phyloP scores from a whole-genome alignment of 2,329 filamentous ascomycete species.

The Metarhizium robertsii region DNA sequence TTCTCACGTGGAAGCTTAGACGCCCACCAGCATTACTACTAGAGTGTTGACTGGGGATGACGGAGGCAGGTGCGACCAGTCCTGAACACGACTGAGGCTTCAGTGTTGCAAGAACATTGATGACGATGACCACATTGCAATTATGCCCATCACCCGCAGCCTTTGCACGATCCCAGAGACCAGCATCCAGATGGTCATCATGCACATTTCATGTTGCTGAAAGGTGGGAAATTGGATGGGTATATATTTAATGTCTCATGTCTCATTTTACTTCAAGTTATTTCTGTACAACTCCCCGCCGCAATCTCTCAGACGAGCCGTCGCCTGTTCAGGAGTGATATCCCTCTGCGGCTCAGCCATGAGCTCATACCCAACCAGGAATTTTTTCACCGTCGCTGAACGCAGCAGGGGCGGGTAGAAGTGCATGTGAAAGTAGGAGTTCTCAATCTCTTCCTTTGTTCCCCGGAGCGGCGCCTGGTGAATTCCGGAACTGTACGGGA shows the following conservation, averaged over 20 bases:
- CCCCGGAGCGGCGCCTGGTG: conserved; percentile 89
- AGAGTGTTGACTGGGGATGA: neutral
- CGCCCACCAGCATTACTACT: neutral
- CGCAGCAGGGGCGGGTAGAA: conserved; percentile 92
- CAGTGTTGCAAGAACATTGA: neutral
- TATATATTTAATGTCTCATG: neutral
- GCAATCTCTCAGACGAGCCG: conserved; percentile 64
- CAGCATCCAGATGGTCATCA: too few relatives aligned
- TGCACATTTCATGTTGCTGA: too few relatives aligned
- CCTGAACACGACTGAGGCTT: neutral
- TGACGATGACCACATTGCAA: neutral
- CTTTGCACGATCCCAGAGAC: neutral
- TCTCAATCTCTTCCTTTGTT: conserved; percentile 72
- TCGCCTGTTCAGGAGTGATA: conserved; percentile 94
- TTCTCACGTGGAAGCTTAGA: neutral
- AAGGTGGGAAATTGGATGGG: neutral
- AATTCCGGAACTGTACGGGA: conserved; percentile 93
- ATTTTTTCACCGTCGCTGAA: conserved; percentile 91
- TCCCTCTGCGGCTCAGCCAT: conserved; percentile 97
- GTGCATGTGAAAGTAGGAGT: conserved; percentile 90
- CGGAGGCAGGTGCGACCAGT: neutral
- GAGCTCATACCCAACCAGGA: conserved; percentile 92
- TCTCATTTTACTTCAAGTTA: conserved; percentile 13
- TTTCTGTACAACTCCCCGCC: conserved; percentile 80
- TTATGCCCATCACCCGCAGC: neutral